A percentile compares a stretch with the other conserved stretches of the same genome.
These are phyloP conservation scores for Naegleria gruberi DNA, from an alignment of 208 protist species.

Conservation along the genomic window DNA sequence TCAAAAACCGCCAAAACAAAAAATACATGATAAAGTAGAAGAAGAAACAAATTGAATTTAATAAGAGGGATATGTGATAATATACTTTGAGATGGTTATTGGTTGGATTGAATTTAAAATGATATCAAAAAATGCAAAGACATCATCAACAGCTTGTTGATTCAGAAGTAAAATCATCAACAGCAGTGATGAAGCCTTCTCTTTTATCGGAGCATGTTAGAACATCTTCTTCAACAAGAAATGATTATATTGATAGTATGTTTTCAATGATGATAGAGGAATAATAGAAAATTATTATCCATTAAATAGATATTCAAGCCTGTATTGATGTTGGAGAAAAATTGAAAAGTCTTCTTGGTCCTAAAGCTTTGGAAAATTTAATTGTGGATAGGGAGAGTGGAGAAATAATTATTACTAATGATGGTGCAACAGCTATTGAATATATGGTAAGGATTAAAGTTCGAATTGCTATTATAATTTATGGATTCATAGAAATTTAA, in stretches of 20 bases:
- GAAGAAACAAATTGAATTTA: no score
- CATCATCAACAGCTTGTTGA: no score
- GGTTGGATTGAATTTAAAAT: no score
- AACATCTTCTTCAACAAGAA: background rate
- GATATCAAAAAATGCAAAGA: no score
- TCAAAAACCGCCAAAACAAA: no score
- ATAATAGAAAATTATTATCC: background rate
- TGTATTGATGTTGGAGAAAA: background rate
- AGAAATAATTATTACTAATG: conserved; percentile 98
- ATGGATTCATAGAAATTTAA: background rate
- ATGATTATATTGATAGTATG: background rate
- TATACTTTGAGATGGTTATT: no score
- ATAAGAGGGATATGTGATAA: no score
- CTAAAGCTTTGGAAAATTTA: conserved; percentile 98
- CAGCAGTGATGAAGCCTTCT: no score
- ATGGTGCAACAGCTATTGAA: conserved; percentile 98
- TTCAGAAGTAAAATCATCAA: no score
- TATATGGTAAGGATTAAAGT: conserved; percentile 63
- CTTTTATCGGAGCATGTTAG: background rate
- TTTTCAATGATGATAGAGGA: background rate
- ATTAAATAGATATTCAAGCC: background rate
- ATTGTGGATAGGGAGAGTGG: conserved; percentile 61
- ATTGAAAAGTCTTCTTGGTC: conserved; percentile 66
- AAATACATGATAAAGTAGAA: no score
- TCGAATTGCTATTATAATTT: conserved; percentile 91